Base-by-base conservation (phyloP, 2,329 filamentous ascomycete species). In the Fusarium vanettenii region DNA sequence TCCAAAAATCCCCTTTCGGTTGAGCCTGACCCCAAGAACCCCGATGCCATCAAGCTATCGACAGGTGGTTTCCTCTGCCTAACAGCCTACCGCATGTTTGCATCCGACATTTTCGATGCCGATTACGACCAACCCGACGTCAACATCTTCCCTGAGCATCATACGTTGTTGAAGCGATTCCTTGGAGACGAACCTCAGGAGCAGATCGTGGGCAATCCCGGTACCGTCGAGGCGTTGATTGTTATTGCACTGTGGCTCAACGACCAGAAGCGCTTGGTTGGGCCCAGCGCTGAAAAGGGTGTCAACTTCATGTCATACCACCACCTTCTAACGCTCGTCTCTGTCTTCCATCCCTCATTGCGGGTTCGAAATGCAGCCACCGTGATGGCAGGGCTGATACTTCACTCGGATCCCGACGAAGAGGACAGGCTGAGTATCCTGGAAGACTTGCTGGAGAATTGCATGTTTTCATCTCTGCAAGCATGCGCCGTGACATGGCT, bases 381-480 rank as follows among this genome's bases (percentile, higher is more conserved):
- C 3, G 81, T 83, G 4, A 84, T 91, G 14, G 89, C 89, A 4
- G 89, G 89, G 9, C 79, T 81, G 2, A 82, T 90, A 16, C 84
- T 91, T 39, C 91, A 92, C 76, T 84, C 88, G 3, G 87, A 92
- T 71, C 90, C 91, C 0, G 86, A 90, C 29, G 89, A 91, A 69
- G 86, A 88, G 4, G 86, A 89, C 77, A 86, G 90, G 6, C 82
- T 93, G 18, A 85, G 87, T 31, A 92, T 93, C 72, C 85, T 93
- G 10, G 88, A 91, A 62, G 91, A 93, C 77, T 85, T 92, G 14
- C 82, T 93, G 14, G 90, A 92, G 80, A 91, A 92, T 79, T 92
- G 91, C 84, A 87, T 89, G 74, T 92, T 91, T 75, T 86, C 90
- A 3, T 86, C 88, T 1, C 84, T 93, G 41, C 91, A 92, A 79